Base-by-base conservation (phyloP, 345 rosid species). In the Barbarea vulgaris region DNA sequence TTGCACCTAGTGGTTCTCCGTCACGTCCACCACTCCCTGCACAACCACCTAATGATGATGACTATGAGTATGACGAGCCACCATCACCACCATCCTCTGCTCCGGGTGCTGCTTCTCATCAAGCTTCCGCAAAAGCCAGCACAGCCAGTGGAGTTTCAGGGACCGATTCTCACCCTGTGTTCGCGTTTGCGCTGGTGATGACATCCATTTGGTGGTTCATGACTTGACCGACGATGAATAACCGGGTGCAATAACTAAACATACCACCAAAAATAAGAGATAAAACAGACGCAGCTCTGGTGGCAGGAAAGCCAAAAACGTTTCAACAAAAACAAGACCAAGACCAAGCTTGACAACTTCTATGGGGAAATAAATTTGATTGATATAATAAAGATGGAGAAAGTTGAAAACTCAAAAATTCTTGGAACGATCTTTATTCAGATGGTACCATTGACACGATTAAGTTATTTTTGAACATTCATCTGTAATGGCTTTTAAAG, bases 71-170 rank as follows among this genome's bases (percentile, higher is more conserved):
- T 47, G 66, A 66, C 50, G 60, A 55, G 58, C 41, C 60, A 55
- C 72, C 72, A 57, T 66, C 78, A 28, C 51, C 59, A 55, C 72
- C 66, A 47, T 66, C 78, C 12, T 47, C 60, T 57, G 36, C 72
- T 33, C 67, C 56, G 0, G 41, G 4, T n/a, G 57, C 30, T 27
- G 58, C 51, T 64, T 9, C 72, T 67, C 8, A 31, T 67, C 18
- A 36, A 31, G 71, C 65, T 65, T 33, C 72, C 22, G 50, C 15
- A 44, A 55, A 44, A 36, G 27, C 30, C 2, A 15, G 9, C 66
- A 15, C 72, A 24, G 21, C 50, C 9, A 74, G 13, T 34, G 58
- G 72, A 46, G 58, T 42, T 24, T 65, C 78, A 65, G 14, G 39
- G 31, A 22, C 46, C 12, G 15, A 3, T 41, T 17, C 58, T 65